A percentile compares a stretch with the other conserved stretches of the same genome.
Evolutionary conservation across 2,329 filamentous ascomycete genomes (phyloP).

Genomic region (Hypoxylon sp.): DNA sequence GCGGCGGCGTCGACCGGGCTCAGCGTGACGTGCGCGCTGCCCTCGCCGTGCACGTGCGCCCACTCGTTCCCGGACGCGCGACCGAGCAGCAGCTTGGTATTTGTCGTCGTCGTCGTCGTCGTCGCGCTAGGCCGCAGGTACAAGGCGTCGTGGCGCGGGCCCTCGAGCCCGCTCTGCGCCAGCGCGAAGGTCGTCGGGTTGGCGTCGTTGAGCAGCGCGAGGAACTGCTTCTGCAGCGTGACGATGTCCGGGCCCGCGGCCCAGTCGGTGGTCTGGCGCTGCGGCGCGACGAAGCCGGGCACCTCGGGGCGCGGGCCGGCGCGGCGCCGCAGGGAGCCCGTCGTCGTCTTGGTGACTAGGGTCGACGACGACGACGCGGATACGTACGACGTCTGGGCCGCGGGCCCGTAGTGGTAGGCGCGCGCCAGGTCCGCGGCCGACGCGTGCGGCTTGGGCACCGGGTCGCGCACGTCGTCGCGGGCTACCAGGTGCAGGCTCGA

Average conservation of each 20-base stretch:
- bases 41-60: constrained; percentile 51
- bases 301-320: constrained; percentile 42
- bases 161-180: constrained; percentile 46
- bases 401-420: constrained; percentile 40
- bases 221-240: constrained; percentile 40
- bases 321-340: constrained; percentile 10
- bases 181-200: constrained; percentile 45
- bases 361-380: too few species aligned
- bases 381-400: constrained; percentile 40
- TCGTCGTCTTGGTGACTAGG: too few species aligned
- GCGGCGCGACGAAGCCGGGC: constrained; percentile 49
- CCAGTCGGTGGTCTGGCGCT: constrained; percentile 49
- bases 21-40: constrained; percentile 51
- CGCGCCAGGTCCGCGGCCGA: constrained; percentile 25
- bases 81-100: constrained; percentile 25
- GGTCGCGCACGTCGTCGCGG: constrained; percentile 46
- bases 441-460: constrained; percentile 42
- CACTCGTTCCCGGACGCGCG: constrained; percentile 45
- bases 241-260: constrained; percentile 23
- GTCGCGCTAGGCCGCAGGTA: constrained; percentile 31
- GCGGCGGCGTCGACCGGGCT: constrained; percentile 50
- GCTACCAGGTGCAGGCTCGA: constrained; percentile 46
- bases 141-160: constrained; percentile 44
- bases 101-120: neutral
- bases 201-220: constrained; percentile 34